phyloP scores from a whole-genome alignment of 176 grass and related monocot species.

The Hsuehochloa calcarea region DNA sequence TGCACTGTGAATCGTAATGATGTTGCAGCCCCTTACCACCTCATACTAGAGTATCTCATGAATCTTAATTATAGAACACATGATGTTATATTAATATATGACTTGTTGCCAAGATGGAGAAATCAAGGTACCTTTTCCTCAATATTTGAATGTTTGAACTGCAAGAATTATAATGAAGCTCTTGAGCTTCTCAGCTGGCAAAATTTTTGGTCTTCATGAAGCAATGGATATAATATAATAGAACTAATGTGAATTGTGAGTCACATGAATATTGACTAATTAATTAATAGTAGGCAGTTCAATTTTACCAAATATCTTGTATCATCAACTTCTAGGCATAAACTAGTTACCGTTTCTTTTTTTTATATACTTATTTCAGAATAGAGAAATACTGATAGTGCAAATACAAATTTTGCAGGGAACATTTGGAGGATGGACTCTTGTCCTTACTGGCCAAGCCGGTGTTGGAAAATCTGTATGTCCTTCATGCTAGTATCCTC shows the following conservation, averaged over 20 bases:
- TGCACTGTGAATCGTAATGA: not conserved
- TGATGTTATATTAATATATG: not conserved
- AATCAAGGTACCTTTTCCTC: not conserved
- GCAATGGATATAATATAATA: slow-evolving; percentile 3
- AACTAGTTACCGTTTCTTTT: not conserved
- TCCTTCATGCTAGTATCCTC: slow-evolving; percentile 9
- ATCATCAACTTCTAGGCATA: not conserved
- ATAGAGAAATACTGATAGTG: slow-evolving; percentile 37
- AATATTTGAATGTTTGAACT: slow-evolving; percentile 5
- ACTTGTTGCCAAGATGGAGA: not conserved
- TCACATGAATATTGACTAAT: not conserved
- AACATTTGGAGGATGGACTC: slow-evolving; percentile 59
- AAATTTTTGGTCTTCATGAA: not conserved
- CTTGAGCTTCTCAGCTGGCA: not conserved
- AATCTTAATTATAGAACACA: slow-evolving; percentile 1
- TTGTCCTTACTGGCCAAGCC: slow-evolving; percentile 87
- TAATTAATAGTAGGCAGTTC: not conserved
- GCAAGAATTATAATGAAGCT: not conserved
- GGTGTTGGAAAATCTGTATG: slow-evolving; percentile 95
- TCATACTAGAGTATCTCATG: slow-evolving; percentile 15
- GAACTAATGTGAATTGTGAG: not conserved
- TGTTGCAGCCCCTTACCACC: not conserved
- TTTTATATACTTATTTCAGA: slow-evolving; percentile 22
- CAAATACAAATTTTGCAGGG: slow-evolving; percentile 42
- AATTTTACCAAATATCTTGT: slow-evolving; percentile 14